phyloP scores from a whole-genome alignment of 352 stramenopile species.

The Phytophthora cryptogea region DNA sequence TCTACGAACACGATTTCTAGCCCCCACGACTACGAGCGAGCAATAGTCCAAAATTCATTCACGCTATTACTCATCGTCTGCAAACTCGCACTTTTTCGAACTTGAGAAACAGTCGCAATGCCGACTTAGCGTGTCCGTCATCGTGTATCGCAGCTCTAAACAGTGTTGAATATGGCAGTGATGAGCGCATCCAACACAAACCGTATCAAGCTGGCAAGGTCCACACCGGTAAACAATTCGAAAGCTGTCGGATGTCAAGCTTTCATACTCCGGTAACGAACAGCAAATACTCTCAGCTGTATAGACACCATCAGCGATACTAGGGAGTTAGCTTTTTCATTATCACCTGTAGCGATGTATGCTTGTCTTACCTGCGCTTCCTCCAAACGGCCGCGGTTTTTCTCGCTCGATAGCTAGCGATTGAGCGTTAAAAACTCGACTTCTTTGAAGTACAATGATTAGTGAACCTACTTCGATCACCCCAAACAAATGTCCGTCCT shows the following conservation, averaged over 20 bases:
- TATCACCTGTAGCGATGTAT: background rate
- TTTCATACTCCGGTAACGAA: constrained; percentile 54
- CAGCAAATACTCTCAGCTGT: constrained; percentile 56
- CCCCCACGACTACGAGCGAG: constrained; percentile 15
- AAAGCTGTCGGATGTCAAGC: constrained; percentile 74
- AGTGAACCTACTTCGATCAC: constrained; percentile 55
- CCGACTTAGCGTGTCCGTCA: constrained; percentile 56
- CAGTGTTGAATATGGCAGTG: constrained; percentile 67
- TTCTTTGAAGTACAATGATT: background rate
- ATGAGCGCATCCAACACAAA: constrained; percentile 77
- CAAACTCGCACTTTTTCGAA: constrained; percentile 39
- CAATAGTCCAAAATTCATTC: constrained; percentile 5
- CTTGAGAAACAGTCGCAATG: constrained; percentile 54
- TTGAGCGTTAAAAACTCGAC: background rate
- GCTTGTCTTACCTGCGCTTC: constrained; percentile 35
- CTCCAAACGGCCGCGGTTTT: constrained; percentile 44
- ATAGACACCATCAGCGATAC: constrained; percentile 2
- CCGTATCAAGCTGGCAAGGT: constrained; percentile 46
- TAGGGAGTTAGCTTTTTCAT: too few species aligned
- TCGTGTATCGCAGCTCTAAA: constrained; percentile 60
- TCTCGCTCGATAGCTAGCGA: constrained; percentile 32
- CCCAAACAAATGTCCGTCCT: constrained; percentile 78
- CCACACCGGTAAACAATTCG: constrained; percentile 70
- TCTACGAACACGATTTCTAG: constrained; percentile 60
- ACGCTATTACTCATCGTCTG: constrained; percentile 19